These are phyloP conservation scores for Wickerhamiella dianesei DNA, from an alignment of 805 yeast genomes.

Conservation along the genomic window DNA sequence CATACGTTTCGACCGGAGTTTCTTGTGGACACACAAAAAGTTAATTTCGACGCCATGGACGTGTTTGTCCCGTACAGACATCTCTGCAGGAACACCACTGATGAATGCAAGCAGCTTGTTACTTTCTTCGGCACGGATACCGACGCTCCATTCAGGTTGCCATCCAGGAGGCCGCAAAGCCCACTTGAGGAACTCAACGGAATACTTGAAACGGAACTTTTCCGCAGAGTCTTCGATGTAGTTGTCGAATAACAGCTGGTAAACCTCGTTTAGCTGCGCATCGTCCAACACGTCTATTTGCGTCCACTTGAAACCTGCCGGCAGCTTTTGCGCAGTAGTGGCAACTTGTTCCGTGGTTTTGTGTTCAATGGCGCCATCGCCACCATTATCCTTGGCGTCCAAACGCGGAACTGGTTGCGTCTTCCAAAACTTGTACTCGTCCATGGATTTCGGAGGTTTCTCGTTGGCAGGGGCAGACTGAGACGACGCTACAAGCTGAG, in stretches of 20 bases:
- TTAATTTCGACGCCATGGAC: slow-evolving; percentile 62
- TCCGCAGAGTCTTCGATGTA: slow-evolving; percentile 93
- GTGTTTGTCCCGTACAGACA: slow-evolving; percentile 43
- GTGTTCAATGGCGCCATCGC: slow-evolving; percentile 51
- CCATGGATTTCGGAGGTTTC: slow-evolving; percentile 37
- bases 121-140: slow-evolving; percentile 71
- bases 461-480: slow-evolving; percentile 2
- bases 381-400: slow-evolving; percentile 43
- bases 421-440: slow-evolving; percentile 92
- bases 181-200: slow-evolving; percentile 76
- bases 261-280: slow-evolving; percentile 59
- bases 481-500: slow-evolving; percentile 10
- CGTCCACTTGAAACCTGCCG: slow-evolving; percentile 79
- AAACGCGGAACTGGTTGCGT: slow-evolving; percentile 88
- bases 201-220: slow-evolving; percentile 79
- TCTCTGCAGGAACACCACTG: slow-evolving; percentile 69
- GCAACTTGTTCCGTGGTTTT: slow-evolving; percentile 66
- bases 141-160: slow-evolving; percentile 78
- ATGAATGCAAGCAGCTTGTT: slow-evolving; percentile 82
- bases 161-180: slow-evolving; percentile 92
- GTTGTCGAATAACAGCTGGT: slow-evolving; percentile 67
- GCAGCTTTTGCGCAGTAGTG: slow-evolving; percentile 52
- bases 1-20: slow-evolving; percentile 80
- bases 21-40: slow-evolving; percentile 87
- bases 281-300: slow-evolving; percentile 49